phyloP scores from a whole-genome alignment of 192 early-diverging fungal genomes.

The Coemansia asiatica region DNA sequence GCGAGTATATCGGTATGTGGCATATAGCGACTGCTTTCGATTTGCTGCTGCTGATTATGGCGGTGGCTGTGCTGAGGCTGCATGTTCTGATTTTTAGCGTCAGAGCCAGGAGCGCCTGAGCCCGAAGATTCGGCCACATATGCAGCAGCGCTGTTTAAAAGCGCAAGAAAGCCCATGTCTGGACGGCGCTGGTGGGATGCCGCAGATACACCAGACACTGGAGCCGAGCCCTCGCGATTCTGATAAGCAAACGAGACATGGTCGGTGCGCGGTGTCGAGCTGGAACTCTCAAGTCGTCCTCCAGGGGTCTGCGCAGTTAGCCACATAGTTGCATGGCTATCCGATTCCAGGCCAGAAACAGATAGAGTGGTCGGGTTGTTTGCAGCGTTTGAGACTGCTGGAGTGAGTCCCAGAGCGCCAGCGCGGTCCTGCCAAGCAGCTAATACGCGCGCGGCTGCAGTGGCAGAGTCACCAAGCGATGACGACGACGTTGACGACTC shows the following conservation, averaged over 20 bases:
- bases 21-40: constrained; percentile 13
- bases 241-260: constrained; percentile 17
- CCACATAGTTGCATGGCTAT: not conserved
- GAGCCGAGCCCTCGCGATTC: constrained; percentile 37
- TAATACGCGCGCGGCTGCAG: constrained; percentile 52
- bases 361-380: constrained; percentile 18
- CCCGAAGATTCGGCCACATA: constrained; percentile 45
- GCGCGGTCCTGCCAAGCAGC: constrained; percentile 53
- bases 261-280: constrained; percentile 28
- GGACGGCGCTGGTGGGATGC: constrained; percentile 29
- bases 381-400: not conserved
- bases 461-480: constrained; percentile 48
- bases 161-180: constrained; percentile 48
- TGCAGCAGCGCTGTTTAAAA: constrained; percentile 48
- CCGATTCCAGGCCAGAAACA: not conserved
- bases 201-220: constrained; percentile 17
- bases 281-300: constrained; percentile 27
- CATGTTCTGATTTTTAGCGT: not conserved
- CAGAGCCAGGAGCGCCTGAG: not conserved
- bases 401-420: constrained; percentile 3
- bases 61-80: constrained; percentile 5
- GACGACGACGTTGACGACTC: constrained; percentile 35
- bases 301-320: constrained; percentile 8
- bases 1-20: constrained; percentile 33
- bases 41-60: constrained; percentile 15